These are phyloP conservation scores for Sugiyamaella lignohabitans DNA, from an alignment of 805 yeast genomes.

Conservation along the genomic window DNA sequence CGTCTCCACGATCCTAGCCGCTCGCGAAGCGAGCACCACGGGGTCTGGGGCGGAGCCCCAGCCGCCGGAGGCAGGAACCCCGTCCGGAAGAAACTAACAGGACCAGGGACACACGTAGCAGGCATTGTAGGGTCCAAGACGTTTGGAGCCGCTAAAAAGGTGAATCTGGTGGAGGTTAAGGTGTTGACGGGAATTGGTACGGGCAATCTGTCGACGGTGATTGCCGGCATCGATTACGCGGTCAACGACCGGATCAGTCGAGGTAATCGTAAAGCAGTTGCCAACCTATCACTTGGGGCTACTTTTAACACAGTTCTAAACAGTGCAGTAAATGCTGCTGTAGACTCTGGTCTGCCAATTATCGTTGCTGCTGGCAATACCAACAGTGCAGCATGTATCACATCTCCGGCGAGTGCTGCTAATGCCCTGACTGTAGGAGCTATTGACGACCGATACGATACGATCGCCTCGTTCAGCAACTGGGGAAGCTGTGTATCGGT, in stretches of 20 bases:
- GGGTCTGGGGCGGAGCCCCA: no score
- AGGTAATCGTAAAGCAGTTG: slow-evolving; percentile 45
- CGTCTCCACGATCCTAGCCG: no score
- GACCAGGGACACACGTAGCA: slow-evolving; percentile 66
- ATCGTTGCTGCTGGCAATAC: slow-evolving; percentile 77
- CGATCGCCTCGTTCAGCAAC: slow-evolving; percentile 70
- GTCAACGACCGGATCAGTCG: slow-evolving; percentile 24
- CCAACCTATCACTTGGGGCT: slow-evolving; percentile 78
- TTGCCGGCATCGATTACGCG: slow-evolving; percentile 34
- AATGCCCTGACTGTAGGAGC: slow-evolving; percentile 84
- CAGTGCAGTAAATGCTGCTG: slow-evolving; percentile 70
- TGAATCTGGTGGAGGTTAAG: slow-evolving; percentile 62
- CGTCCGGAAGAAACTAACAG: slow-evolving; percentile 17
- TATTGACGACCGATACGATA: slow-evolving; percentile 64
- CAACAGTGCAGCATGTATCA: slow-evolving; percentile 66
- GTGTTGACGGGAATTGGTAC: slow-evolving; percentile 63
- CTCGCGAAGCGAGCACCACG: no score
- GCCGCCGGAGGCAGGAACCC: no score
- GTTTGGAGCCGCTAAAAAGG: slow-evolving; percentile 77
- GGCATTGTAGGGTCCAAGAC: slow-evolving; percentile 75
- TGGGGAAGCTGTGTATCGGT: slow-evolving; percentile 87
- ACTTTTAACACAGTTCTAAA: slow-evolving; percentile 59
- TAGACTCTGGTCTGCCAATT: slow-evolving; percentile 53
- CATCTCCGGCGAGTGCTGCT: slow-evolving; percentile 76
- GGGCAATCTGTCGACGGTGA: slow-evolving; percentile 42